Evolutionary conservation across 129 eudicot species (phyloP).

Genomic region (Solidago caesia): DNA sequence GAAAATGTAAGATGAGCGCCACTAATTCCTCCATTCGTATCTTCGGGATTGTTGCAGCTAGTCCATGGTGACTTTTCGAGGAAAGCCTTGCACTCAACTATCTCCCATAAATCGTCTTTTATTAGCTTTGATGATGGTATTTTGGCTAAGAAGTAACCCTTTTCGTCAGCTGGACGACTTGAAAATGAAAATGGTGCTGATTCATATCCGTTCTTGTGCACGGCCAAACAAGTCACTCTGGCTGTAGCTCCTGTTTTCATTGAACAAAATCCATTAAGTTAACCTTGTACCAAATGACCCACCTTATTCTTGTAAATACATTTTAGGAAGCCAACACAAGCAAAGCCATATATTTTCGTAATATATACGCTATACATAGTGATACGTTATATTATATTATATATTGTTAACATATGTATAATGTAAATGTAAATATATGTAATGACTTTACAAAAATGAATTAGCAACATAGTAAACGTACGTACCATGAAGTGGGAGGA

Average conservation of each 20-base stretch:
- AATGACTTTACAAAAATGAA: too few relatives aligned
- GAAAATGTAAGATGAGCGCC: constrained; percentile 41
- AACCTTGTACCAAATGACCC: too few relatives aligned
- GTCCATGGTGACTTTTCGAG: constrained; percentile 43
- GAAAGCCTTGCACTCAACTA: constrained; percentile 52
- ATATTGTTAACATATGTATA: not conserved
- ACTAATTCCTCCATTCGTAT: constrained; percentile 36
- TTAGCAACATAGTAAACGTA: not conserved
- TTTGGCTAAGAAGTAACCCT: constrained; percentile 57
- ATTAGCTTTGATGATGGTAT: constrained; percentile 27
- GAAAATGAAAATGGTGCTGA: constrained; percentile 51
- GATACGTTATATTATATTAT: too few relatives aligned
- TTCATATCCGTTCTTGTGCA: constrained; percentile 51
- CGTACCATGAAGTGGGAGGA: constrained; percentile 51
- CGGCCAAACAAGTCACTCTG: constrained; percentile 47
- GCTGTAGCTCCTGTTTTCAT: constrained; percentile 40
- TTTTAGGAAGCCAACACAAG: not conserved
- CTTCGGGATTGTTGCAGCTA: constrained; percentile 38
- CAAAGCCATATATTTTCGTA: too few relatives aligned
- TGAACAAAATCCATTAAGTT: not conserved
- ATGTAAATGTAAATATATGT: not conserved
- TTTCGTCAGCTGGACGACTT: constrained; percentile 44
- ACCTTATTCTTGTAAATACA: too few relatives aligned
- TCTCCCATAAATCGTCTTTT: constrained; percentile 33
- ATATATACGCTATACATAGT: too few relatives aligned